These are phyloP conservation scores for Thalassiosira hispida DNA, from an alignment of 352 stramenopile species.

Conservation along the genomic window DNA sequence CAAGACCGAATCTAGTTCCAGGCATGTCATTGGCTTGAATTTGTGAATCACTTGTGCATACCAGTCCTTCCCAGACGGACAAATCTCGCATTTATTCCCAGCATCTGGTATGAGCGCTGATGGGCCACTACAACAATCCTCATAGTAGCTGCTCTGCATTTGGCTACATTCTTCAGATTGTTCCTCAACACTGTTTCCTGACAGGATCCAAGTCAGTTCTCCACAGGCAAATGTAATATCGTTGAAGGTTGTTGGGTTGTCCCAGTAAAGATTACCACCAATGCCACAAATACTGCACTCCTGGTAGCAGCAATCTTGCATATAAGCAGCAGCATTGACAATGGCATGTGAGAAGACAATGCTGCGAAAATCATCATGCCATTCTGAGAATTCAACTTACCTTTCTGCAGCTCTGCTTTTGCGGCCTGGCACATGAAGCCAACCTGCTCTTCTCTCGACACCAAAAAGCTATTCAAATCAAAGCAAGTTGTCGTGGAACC, in stretches of 20 bases:
- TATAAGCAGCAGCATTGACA: not conserved
- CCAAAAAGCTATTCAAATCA: slow-evolving; percentile 67
- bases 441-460: slow-evolving; percentile 47
- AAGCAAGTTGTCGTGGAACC: slow-evolving; percentile 61
- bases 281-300: slow-evolving; percentile 58
- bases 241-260: slow-evolving; percentile 62
- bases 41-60: slow-evolving; percentile 52
- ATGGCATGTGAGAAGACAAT: not conserved
- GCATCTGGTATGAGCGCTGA: slow-evolving; percentile 55
- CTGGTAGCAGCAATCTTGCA: slow-evolving; percentile 49
- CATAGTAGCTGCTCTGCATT: slow-evolving; percentile 54
- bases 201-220: slow-evolving; percentile 60
- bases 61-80: slow-evolving; percentile 63
- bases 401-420: slow-evolving; percentile 45
- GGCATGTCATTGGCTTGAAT: slow-evolving; percentile 61
- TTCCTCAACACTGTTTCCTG: slow-evolving; percentile 50
- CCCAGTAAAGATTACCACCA: slow-evolving; percentile 58
- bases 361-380: too few relatives aligned
- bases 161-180: slow-evolving; percentile 54
- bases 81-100: slow-evolving; percentile 65
- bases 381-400: too few relatives aligned
- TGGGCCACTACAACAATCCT: slow-evolving; percentile 59
- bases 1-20: slow-evolving; percentile 65
- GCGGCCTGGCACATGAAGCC: slow-evolving; percentile 66
- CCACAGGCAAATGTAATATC: slow-evolving; percentile 61